Conservation (phyloP, 2,329 filamentous ascomycete genomes). For the Fusarium verrucosum region DNA sequence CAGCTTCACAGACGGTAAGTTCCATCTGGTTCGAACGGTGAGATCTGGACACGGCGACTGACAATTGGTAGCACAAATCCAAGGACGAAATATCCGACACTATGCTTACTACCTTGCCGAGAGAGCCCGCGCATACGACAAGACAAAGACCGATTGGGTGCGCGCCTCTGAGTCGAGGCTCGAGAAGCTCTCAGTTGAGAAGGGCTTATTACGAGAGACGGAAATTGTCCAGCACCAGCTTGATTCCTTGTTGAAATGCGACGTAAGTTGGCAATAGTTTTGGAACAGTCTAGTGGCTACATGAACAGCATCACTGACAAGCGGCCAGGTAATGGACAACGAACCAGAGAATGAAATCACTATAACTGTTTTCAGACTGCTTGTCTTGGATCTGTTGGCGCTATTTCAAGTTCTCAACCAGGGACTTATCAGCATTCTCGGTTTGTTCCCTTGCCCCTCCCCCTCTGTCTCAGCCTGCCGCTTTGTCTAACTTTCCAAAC, state of each 20-base stretch:
- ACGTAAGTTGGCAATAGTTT: constrained; percentile 65
- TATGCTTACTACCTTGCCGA: constrained; percentile 89
- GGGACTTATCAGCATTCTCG: constrained; percentile 94
- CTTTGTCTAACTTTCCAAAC: constrained; percentile 26
- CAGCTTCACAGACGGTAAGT: constrained; percentile 89
- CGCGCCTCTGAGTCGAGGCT: constrained; percentile 82
- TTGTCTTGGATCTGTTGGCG: constrained; percentile 88
- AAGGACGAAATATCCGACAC: constrained; percentile 92
- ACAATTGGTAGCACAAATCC: constrained; percentile 77
- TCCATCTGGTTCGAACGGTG: background rate
- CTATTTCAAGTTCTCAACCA: constrained; percentile 97
- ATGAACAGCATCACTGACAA: constrained; percentile 7
- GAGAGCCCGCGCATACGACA: constrained; percentile 81
- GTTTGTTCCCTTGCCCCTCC: constrained; percentile 59
- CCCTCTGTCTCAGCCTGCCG: constrained; percentile 16
- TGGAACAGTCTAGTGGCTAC: background rate
- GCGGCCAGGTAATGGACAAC: constrained; percentile 77
- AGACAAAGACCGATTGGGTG: constrained; percentile 91
- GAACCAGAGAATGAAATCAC: constrained; percentile 98
- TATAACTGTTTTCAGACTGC: constrained; percentile 87
- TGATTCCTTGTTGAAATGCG: constrained; percentile 84
- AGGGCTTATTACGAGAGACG: constrained; percentile 90
- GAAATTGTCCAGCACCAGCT: constrained; percentile 92
- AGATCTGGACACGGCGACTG: constrained; percentile 4
- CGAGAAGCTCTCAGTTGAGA: constrained; percentile 87